These are phyloP conservation scores for Tilletia setariae DNA, from an alignment of 1,284 basidiomycete genomes.

Conservation along the genomic window DNA sequence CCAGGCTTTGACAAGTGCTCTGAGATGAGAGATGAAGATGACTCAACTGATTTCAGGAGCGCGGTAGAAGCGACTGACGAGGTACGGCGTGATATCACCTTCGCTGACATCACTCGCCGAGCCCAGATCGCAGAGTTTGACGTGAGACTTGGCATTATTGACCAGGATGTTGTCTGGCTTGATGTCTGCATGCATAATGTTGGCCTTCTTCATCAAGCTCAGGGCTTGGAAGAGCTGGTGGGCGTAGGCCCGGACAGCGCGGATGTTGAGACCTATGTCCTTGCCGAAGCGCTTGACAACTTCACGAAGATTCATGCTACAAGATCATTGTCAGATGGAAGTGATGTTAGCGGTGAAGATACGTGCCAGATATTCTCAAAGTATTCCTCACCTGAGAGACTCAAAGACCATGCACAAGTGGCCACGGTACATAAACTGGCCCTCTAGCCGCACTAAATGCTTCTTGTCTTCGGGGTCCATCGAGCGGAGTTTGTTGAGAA, in stretches of 20 bases:
- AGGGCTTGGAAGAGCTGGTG: slow-evolving; percentile 91
- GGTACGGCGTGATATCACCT: slow-evolving; percentile 88
- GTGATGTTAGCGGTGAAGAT: no score
- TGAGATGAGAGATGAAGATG: not conserved
- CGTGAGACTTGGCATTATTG: slow-evolving; percentile 85
- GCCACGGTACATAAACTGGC: slow-evolving; percentile 93
- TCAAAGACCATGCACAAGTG: slow-evolving; percentile 97
- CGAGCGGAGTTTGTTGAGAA: slow-evolving; percentile 77
- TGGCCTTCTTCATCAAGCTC: slow-evolving; percentile 77
- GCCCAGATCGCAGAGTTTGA: slow-evolving; percentile 95
- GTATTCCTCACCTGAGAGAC: slow-evolving; percentile 62
- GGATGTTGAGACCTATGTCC: slow-evolving; percentile 91
- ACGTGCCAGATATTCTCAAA: no score
- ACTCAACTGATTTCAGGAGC: slow-evolving; percentile 90
- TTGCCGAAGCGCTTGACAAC: slow-evolving; percentile 99
- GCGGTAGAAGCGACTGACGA: slow-evolving; percentile 95
- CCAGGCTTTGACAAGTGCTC: not conserved
- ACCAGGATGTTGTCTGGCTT: slow-evolving; percentile 53
- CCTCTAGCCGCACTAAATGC: slow-evolving; percentile 83
- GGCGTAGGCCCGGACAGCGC: slow-evolving; percentile 93
- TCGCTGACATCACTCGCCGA: slow-evolving; percentile 90
- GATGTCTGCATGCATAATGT: slow-evolving; percentile 96
- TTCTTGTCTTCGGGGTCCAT: slow-evolving; percentile 95
- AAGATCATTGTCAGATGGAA: slow-evolving; percentile 3
- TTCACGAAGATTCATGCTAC: slow-evolving; percentile 90